Conservation (phyloP, 2,329 filamentous ascomycete genomes). For the Trichoderma afroharzianum region DNA sequence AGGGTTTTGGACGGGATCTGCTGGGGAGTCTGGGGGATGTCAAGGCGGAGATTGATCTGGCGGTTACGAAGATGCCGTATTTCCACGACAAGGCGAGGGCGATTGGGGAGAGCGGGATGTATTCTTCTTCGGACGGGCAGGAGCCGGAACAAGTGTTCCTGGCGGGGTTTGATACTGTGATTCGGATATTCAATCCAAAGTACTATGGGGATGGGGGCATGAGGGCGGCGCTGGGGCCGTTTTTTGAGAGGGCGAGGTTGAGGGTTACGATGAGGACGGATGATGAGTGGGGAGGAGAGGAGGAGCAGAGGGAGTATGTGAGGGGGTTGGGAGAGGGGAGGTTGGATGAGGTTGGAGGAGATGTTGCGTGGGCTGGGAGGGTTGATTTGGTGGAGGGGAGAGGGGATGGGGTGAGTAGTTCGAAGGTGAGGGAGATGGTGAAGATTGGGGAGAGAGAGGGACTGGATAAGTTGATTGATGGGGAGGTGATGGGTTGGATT, state of each 20-base stretch:
- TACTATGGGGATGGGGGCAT: slow-evolving; percentile 56
- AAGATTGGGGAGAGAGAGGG: slow-evolving; percentile 42
- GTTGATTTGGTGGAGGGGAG: slow-evolving; percentile 57
- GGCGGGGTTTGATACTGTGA: slow-evolving; percentile 72
- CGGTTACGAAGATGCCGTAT: slow-evolving; percentile 66
- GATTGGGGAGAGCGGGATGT: slow-evolving; percentile 47
- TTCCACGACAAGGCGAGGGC: slow-evolving; percentile 68
- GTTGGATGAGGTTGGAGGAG: slow-evolving; percentile 52
- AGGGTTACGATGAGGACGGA: slow-evolving; percentile 62
- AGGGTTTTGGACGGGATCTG: slow-evolving; percentile 59
- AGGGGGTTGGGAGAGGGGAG: slow-evolving; percentile 43
- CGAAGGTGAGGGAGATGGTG: slow-evolving; percentile 58
- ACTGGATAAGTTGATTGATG: slow-evolving; percentile 53
- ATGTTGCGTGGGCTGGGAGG: slow-evolving; percentile 53
- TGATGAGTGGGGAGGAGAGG: slow-evolving; percentile 53
- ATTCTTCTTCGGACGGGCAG: slow-evolving; percentile 23
- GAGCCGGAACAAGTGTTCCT: slow-evolving; percentile 60
- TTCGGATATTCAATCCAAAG: slow-evolving; percentile 67
- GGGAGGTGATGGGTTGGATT: slow-evolving; percentile 57
- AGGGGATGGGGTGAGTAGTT: slow-evolving; percentile 52
- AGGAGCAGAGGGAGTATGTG: slow-evolving; percentile 49
- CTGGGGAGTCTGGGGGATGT: slow-evolving; percentile 25
- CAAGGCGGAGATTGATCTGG: slow-evolving; percentile 55
- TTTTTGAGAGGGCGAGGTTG: slow-evolving; percentile 60
- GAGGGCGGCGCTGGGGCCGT: slow-evolving; percentile 54